phyloP scores from a whole-genome alignment of 805 yeast species.

The Metschnikowia lunata region DNA sequence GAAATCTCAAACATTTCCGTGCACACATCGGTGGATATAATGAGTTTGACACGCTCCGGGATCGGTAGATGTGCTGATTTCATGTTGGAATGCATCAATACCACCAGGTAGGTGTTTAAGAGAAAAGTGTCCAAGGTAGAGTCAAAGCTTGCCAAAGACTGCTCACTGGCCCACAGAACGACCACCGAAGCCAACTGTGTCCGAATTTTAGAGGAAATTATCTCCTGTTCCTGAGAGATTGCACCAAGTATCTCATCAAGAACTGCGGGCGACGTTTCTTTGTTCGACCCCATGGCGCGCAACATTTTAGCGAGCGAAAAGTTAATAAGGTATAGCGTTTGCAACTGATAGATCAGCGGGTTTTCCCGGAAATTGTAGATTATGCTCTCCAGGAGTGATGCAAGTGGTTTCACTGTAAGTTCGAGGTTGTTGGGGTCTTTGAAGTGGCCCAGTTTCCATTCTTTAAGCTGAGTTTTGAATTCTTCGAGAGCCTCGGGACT shows the following conservation, averaged over 20 bases:
- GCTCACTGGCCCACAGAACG: constrained; percentile 10
- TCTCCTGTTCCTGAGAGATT: constrained; percentile 18
- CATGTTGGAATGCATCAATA: constrained; percentile 4
- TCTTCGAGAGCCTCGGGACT: constrained; percentile 1
- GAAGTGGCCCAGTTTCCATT: constrained; percentile 15
- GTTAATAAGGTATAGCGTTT: constrained; percentile 22
- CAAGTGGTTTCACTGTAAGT: background rate
- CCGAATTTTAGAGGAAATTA: constrained; percentile 16
- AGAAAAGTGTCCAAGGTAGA: constrained; percentile 22
- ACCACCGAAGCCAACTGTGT: constrained; percentile 20
- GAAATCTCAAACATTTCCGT: constrained; percentile 28
- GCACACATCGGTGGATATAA: constrained; percentile 28
- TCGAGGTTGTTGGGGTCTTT: background rate
- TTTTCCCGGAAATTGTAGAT: constrained; percentile 18
- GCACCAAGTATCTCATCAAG: constrained; percentile 3
- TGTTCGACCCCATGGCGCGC: constrained; percentile 2
- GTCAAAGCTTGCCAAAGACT: constrained; percentile 1
- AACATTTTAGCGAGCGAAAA: constrained; percentile 17
- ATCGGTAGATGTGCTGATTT: constrained; percentile 5
- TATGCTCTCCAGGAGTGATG: constrained; percentile 8
- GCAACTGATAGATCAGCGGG: constrained; percentile 17
- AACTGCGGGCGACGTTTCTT: constrained; percentile 1
- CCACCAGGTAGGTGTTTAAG: constrained; percentile 15
- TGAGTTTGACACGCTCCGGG: constrained; percentile 20
- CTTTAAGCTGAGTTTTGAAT: constrained; percentile 16